phyloP scores from a whole-genome alignment of 2,329 filamentous ascomycete species.

The Calonectria henricotiae region DNA sequence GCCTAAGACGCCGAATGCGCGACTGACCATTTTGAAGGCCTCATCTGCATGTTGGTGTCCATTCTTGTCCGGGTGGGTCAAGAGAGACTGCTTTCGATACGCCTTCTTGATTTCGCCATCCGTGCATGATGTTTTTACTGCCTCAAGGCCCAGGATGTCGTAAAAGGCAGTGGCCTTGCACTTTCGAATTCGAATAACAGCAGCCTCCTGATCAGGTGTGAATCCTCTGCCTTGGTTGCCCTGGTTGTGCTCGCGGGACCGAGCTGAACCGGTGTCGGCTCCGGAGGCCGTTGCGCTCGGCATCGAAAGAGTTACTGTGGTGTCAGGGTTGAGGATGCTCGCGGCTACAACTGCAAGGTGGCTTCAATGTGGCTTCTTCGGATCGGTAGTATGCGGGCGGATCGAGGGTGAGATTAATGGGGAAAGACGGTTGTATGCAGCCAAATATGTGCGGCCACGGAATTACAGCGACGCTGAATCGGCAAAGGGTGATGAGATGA shows the following conservation, averaged over 20 bases:
- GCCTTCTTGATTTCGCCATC: constrained; percentile 97
- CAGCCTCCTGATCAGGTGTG: constrained; percentile 92
- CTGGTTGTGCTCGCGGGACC: constrained; percentile 80
- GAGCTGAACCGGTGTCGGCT: constrained; percentile 67
- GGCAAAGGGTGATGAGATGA: constrained; percentile 27
- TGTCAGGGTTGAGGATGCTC: constrained; percentile 12
- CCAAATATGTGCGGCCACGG: constrained; percentile 4
- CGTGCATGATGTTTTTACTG: constrained; percentile 75
- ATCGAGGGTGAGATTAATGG: not conserved
- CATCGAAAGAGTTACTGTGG: constrained; percentile 48
- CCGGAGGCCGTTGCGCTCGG: constrained; percentile 70
- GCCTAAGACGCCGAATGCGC: constrained; percentile 93
- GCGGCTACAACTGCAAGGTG: constrained; percentile 16
- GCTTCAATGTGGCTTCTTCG: constrained; percentile 28
- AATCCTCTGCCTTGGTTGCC: constrained; percentile 84
- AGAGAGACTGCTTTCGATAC: constrained; percentile 92
- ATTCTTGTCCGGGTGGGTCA: constrained; percentile 99
- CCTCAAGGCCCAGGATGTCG: constrained; percentile 87
- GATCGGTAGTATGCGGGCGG: not conserved
- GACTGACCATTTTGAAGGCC: constrained; percentile 97
- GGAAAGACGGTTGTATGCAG: no score
- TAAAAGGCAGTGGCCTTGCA: constrained; percentile 93
- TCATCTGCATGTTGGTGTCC: constrained; percentile 95
- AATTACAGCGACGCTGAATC: constrained; percentile 22
- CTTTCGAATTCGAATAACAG: constrained; percentile 89